Evolutionary conservation across 306 rosid genomes (phyloP).

Genomic region (Cercis canadensis): DNA sequence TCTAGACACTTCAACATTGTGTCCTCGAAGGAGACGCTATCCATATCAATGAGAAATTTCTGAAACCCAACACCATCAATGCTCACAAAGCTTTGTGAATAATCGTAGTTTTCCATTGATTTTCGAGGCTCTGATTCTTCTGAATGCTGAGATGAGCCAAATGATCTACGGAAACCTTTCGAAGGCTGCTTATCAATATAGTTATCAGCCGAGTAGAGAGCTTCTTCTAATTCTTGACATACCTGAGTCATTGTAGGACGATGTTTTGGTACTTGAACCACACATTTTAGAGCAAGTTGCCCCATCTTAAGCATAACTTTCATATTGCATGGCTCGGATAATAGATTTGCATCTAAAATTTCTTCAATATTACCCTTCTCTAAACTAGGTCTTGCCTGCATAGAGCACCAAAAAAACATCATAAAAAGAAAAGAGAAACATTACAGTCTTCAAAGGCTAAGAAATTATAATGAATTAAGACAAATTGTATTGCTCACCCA

Average conservation of each 20-base stretch:
- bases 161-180: constrained; percentile 32
- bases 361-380: constrained; percentile 69
- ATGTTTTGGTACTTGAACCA: constrained; percentile 60
- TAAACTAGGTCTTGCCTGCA: constrained; percentile 83
- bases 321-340: constrained; percentile 66
- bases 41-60: constrained; percentile 72
- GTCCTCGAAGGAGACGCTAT: constrained; percentile 62
- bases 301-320: constrained; percentile 80
- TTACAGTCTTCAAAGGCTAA: no score
- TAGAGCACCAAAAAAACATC: neutral
- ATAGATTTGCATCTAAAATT: constrained; percentile 72
- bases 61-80: constrained; percentile 61
- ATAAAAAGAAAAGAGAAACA: no score
- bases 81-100: constrained; percentile 72
- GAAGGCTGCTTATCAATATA: constrained; percentile 41
- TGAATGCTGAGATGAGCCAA: constrained; percentile 26
- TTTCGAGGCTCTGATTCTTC: constrained; percentile 12
- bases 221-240: constrained; percentile 65
- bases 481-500: constrained; percentile 59
- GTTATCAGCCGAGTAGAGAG: constrained; percentile 53
- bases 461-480: neutral
- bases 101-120: constrained; percentile 42
- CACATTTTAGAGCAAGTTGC: constrained; percentile 70
- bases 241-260: constrained; percentile 82
- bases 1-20: constrained; percentile 67